Evolutionary conservation across 306 rosid genomes (phyloP), one percentile per base, ranked within the genome.

Genomic region (Cucurbita maxima): DNA sequence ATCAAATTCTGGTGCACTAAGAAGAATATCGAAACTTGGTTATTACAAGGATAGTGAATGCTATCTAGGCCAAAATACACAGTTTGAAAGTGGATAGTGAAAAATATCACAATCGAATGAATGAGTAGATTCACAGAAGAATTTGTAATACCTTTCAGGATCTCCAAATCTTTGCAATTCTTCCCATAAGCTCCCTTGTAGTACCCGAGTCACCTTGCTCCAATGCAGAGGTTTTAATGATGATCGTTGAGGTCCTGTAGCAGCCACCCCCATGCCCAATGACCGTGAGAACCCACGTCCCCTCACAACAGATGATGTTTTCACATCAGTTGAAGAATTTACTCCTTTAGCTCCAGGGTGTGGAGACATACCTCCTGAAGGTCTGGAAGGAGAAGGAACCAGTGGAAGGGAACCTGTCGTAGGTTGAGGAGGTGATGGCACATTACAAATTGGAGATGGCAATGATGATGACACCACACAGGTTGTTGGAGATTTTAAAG

Each of bases 131-230:
- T 48, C 25, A 13, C 16, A 77, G 73, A 5, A 57, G 72, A 73
- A 76, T 77, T 74, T 57, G 57, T 54, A 77, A 80, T 89, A 95
- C 99, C 56, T 89, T 83, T 86, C 97, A 67, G 83, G 83, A n/a
- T 88, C 96, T 74, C 96, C 96, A 72, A 37, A 80, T 85, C 88
- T 89, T 73, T 91, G 99, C 75, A 95, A 81, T 81, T 95, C 99
- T 47, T 95, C 99, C 99, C 99, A 95, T 75, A 95, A 81, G 83
- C 99, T 95, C 76, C 99, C 99, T 84, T 95, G 91, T 76, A 91
- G 58, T 30, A 89, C 97, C 84, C 95, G 88, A 71, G 97, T 82
- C 25, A 95, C 96, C 83, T 95, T 95, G 88, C 90, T 88, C 99
- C 99, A 95, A 76, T 95, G 96, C 55, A 95, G 77, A 58, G 99